phyloP scores from a whole-genome alignment of 2,329 filamentous ascomycete species.

The Neonectria coccinea region DNA sequence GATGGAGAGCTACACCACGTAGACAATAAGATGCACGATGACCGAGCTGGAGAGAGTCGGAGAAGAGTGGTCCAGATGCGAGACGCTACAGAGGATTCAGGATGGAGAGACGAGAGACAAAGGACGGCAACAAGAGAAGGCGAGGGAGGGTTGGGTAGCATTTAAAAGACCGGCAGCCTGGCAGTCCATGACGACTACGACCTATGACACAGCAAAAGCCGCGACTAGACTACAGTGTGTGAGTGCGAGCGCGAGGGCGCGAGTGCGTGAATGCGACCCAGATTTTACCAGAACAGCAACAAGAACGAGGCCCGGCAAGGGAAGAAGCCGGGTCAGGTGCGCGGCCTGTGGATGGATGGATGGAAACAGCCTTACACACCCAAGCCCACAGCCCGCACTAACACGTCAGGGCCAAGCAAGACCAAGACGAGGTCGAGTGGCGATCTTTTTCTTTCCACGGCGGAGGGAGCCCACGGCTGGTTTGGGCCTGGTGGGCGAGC shows the following conservation, averaged over 20 bases:
- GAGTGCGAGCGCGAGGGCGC: background rate
- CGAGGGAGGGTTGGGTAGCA: slow-evolving; percentile 32
- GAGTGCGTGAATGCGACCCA: slow-evolving; percentile 8
- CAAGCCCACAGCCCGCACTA: background rate
- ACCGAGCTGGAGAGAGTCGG: background rate
- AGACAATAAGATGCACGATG: background rate
- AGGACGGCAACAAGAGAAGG: slow-evolving; percentile 1
- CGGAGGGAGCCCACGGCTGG: background rate
- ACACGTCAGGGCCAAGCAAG: slow-evolving; percentile 21
- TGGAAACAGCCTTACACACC: slow-evolving; percentile 5
- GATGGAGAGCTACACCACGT: background rate
- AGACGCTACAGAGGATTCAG: background rate
- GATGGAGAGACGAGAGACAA: slow-evolving; percentile 7
- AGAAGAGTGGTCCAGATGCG: slow-evolving; percentile 2
- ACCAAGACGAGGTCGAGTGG: slow-evolving; percentile 11
- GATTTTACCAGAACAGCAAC: background rate
- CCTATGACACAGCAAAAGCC: slow-evolving; percentile 5
- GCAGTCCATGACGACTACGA: slow-evolving; percentile 34
- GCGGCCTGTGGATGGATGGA: background rate
- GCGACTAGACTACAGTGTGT: slow-evolving; percentile 5
- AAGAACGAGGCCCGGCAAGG: background rate
- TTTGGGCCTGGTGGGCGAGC: background rate
- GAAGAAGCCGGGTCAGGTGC: background rate
- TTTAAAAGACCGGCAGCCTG: slow-evolving; percentile 29
- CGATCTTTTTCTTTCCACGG: background rate